Base-by-base conservation (phyloP, 805 yeast genomes). In the Wickerhamomyces rabaulensis region DNA sequence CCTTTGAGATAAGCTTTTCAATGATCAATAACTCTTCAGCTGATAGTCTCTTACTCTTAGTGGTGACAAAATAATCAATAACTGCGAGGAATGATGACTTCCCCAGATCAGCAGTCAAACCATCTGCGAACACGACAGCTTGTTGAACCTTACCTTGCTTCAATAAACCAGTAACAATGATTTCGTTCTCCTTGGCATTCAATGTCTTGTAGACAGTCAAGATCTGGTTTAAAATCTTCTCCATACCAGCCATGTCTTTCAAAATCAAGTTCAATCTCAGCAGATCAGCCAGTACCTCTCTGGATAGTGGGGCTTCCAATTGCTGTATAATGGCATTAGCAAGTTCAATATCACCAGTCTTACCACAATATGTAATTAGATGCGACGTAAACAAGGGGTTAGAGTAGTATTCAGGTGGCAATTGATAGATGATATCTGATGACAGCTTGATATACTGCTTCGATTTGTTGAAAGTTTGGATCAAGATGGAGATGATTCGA, bases 201-300 rank as follows among this genome's bases (percentile, higher is more conserved):
- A 58, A 29, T 2, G 20, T 25, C 4, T 55, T 58, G 23, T 44
- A 53, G 3, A 40, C 36, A 6, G 45, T 45, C 23, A 57, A 13
- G 2, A 52, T 53, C 43, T 58, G 55, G 9, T 46, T 41, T 42
- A 58, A 46, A 9, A 58, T 45, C 4, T 39, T 48, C 43, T 57
- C 56, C 42, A 56, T 46, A 17, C 54, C 55, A 6, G 37, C n/a
- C 17, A 52, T 48, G 25, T 56, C 58, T 15, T 53, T 48, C 8
- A 53, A 36, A 9, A 37, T 42, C 48, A 58, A 37, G 42, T 58
- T 51, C 21, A 53, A 42, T 29, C 48, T 46, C 6, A 58, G 22
- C 38, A 58, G 25, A 3, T 43, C 49, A 6, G 49, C 45, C 12
- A 58, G 27, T 22, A 53, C 49, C 7, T 44, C 48, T 29, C 54